Percentiles rank a stretch among this genome's conserved stretches.
phyloP scores from a whole-genome alignment of 495 filamentous ascomycete genomes.

The Evansstolkia leycettana region DNA sequence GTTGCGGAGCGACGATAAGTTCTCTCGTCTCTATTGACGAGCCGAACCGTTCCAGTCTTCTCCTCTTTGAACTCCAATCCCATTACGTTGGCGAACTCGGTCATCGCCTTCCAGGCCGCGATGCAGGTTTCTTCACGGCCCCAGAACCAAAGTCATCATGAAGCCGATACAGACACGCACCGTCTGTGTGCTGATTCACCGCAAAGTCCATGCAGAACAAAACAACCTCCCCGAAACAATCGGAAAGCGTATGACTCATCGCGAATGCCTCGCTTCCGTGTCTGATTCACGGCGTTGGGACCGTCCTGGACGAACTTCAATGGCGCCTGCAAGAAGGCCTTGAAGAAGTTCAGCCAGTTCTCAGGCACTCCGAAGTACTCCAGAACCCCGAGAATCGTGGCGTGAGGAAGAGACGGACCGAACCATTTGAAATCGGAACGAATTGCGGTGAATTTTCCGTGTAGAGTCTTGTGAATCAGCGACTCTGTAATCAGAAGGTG shows the following conservation, averaged over 20 bases:
- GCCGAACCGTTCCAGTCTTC: slow-evolving; percentile 47
- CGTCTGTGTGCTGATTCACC: slow-evolving; percentile 46
- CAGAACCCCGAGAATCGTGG: slow-evolving; percentile 42
- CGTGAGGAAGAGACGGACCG: slow-evolving; percentile 47
- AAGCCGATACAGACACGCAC: slow-evolving; percentile 44
- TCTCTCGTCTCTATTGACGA: slow-evolving; percentile 3
- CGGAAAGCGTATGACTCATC: slow-evolving; percentile 45
- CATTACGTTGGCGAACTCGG: slow-evolving; percentile 39
- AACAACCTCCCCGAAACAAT: slow-evolving; percentile 46
- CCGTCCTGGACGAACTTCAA: slow-evolving; percentile 47
- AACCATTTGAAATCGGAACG: slow-evolving; percentile 52
- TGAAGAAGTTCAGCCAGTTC: slow-evolving; percentile 51
- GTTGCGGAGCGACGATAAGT: neutral
- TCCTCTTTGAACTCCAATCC: slow-evolving; percentile 44
- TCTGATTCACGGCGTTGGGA: slow-evolving; percentile 20
- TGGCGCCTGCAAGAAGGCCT: slow-evolving; percentile 45
- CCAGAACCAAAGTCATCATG: slow-evolving; percentile 64
- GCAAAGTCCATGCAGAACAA: slow-evolving; percentile 56
- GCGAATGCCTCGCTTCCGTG: slow-evolving; percentile 45
- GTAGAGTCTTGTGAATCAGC: slow-evolving; percentile 42
- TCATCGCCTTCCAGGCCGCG: slow-evolving; percentile 47
- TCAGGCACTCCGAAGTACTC: slow-evolving; percentile 48
- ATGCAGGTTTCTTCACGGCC: slow-evolving; percentile 38
- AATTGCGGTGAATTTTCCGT: slow-evolving; percentile 46
- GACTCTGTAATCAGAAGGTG: slow-evolving; percentile 52